A percentile compares a stretch with the other conserved stretches of the same genome.
These are phyloP conservation scores for Talaromyces proteolyticus DNA, from an alignment of 495 filamentous ascomycete species.

Conservation along the genomic window DNA sequence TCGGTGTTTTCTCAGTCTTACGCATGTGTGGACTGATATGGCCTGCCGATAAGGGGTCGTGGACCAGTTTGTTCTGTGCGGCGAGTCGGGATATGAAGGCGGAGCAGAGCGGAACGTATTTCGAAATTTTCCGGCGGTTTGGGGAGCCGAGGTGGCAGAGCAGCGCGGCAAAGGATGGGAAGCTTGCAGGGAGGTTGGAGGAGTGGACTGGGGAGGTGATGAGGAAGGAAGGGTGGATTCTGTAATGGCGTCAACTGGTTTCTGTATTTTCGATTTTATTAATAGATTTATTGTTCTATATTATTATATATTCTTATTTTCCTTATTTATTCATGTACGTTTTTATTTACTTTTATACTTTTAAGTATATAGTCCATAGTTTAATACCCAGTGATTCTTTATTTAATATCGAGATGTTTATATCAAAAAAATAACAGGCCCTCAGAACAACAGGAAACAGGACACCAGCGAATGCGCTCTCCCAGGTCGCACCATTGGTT, in stretches of 20 bases:
- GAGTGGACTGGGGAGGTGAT: slow-evolving; percentile 19
- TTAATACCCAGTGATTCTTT: too few species aligned
- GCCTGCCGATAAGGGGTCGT: slow-evolving; percentile 30
- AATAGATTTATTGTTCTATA: too few species aligned
- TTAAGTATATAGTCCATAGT: too few species aligned
- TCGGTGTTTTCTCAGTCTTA: slow-evolving; percentile 14
- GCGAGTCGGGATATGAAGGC: slow-evolving; percentile 29
- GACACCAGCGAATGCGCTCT: not conserved
- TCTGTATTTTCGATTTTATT: too few species aligned
- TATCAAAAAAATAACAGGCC: too few species aligned
- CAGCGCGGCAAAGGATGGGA: slow-evolving; percentile 17
- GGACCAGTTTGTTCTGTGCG: slow-evolving; percentile 31
- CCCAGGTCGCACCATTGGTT: not conserved
- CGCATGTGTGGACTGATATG: slow-evolving; percentile 16
- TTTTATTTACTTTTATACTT: too few species aligned
- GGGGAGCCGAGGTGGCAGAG: slow-evolving; percentile 24
- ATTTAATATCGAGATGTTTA: too few species aligned
- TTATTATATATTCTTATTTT: too few species aligned
- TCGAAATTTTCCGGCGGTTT: slow-evolving; percentile 16
- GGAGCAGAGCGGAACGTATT: slow-evolving; percentile 31
- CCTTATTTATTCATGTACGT: too few species aligned
- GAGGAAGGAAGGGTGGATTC: slow-evolving; percentile 9
- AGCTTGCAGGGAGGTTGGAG: slow-evolving; percentile 19
- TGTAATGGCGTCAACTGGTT: not conserved
- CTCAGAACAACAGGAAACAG: too few species aligned